Base-by-base conservation (phyloP, 495 filamentous ascomycete genomes). In the Aspergillus biplanus region DNA sequence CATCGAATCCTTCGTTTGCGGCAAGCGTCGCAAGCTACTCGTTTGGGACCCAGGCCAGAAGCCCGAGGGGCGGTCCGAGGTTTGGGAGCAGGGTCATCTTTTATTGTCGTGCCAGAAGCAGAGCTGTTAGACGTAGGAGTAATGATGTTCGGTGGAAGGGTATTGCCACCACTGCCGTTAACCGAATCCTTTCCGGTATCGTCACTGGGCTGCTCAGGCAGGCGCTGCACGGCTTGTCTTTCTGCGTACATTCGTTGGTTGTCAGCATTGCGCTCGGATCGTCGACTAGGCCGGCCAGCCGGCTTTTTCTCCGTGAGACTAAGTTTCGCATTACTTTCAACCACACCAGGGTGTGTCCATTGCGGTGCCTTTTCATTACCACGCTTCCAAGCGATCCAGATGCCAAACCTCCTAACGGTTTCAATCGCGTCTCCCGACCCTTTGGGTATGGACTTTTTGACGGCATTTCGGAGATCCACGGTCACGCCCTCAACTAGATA, bases 331-430 rank as follows among this genome's bases (percentile, higher is more conserved):
- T 79, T 79, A 65, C 70, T 77, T 68, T 79, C 77, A 16, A 82
- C 76, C 33, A 75, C 75, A 33, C 82, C 80, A 6, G 80, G 78
- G 18, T 75, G 80, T 47, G 86, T 89, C 89, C 89, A 92, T 58
- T 83, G 77, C 34, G 89, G 86, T 32, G 89, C 84, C 54, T 75
- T 77, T 65, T 90, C 89, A 64, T 89, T 87, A 5, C 89, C 89
- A 55, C 87, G 87, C 67, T 92, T 92, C 88, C 88, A 91, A 27
- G 87, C 83, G 44, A 83, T 83, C 89, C 89, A 92, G 21, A 89
- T 80, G 4, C 87, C 89, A 64, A 92, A 91, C 31, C 63, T 83
- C 58, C 85, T 83, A 58, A 86, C 80, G 44, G 85, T 74, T 12
- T 85, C 82, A 4, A 90, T 69, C 9, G 89, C 87, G 47, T 91